Base-by-base conservation (phyloP, 768 basidiomycete species). In the Mycena vitilis region DNA sequence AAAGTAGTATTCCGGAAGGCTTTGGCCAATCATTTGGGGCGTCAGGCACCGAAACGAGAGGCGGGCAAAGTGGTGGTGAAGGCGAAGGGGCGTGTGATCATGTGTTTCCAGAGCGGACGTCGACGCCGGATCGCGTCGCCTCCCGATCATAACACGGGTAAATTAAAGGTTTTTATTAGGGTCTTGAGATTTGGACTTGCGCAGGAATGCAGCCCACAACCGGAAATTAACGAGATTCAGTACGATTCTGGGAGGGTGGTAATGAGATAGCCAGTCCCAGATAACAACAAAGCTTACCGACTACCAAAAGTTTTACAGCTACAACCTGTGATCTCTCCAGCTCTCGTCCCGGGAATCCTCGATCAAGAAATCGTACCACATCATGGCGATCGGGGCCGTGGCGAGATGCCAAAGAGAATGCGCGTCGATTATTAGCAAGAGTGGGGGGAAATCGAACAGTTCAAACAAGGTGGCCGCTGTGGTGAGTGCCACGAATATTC, bases 371-470 rank as follows among this genome's bases (percentile, higher is more conserved):
- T 86, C 81, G 74, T 97, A 99, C 96, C 97, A 98, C 53, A 87
- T 83, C 54, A 85, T 75, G 5, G 90, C 88, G 38, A 99, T 87
- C 0, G 91, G 91, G 0, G 87, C 91, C 0, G 97, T 99, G 5
- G 88, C 85, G 10, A 93, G 82, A 78, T 99, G 97, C 98, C 97
- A 99, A 18, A 99, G 79, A 3, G 95, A 85, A 78, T 98, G 98
- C 0, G 96, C 95, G 75, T 99, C 97, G 22, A 98, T 82, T 9
- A 89, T 77, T 40, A 95, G 78, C n/a, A 76, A 75, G 78, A 90
- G 84, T 0, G 95, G 94, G 0, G 95, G 88, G 74, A 99, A 99
- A 76, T 99, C 97, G 70, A 97, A 89, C 4, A 99, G 76, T 75
- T 99, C 97, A 38, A 99, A 84, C 1, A 84, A 81, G 3, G 91